phyloP scores from a whole-genome alignment of 495 filamentous ascomycete genomes.

The Talaromyces stipitatus region DNA sequence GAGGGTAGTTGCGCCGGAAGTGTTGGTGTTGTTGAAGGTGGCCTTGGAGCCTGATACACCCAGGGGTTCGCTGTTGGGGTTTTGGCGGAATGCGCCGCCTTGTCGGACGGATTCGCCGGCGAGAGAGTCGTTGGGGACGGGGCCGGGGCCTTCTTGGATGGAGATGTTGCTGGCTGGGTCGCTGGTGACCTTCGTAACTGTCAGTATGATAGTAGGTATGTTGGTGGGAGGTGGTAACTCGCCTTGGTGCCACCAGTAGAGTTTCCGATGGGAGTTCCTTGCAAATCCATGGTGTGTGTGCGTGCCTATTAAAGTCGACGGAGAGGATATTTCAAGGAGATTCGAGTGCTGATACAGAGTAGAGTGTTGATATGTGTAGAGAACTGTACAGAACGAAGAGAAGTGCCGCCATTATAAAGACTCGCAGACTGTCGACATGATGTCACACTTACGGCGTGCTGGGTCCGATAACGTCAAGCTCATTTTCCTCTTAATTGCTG shows the following conservation, averaged over 20 bases:
- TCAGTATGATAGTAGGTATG: not conserved
- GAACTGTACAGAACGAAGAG: not conserved
- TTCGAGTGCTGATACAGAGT: not conserved
- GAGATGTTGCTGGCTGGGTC: constrained; percentile 40
- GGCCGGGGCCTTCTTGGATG: constrained; percentile 46
- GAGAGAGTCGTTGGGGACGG: constrained; percentile 55
- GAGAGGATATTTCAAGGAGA: not conserved
- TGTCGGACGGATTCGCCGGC: constrained; percentile 51
- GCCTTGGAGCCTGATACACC: constrained; percentile 38
- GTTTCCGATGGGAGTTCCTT: constrained; percentile 36
- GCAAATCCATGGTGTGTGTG: constrained; percentile 35
- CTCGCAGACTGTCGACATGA: not conserved
- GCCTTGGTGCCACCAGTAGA: constrained; percentile 37
- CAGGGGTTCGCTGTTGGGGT: constrained; percentile 42
- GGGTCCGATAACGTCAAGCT: constrained; percentile 6
- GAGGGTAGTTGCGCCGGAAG: constrained; percentile 42
- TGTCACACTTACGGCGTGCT: constrained; percentile 5
- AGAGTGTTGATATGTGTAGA: not conserved
- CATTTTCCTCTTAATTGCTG: not conserved
- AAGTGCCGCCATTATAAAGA: constrained; percentile 1
- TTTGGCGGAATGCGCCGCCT: constrained; percentile 45
- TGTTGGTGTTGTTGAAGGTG: constrained; percentile 51
- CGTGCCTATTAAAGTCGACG: not conserved
- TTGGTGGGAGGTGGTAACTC: constrained; percentile 2
- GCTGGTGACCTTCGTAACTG: constrained; percentile 27